Base-by-base conservation (phyloP, 177 flowering plant species). In the Vitis hybrid region DNA sequence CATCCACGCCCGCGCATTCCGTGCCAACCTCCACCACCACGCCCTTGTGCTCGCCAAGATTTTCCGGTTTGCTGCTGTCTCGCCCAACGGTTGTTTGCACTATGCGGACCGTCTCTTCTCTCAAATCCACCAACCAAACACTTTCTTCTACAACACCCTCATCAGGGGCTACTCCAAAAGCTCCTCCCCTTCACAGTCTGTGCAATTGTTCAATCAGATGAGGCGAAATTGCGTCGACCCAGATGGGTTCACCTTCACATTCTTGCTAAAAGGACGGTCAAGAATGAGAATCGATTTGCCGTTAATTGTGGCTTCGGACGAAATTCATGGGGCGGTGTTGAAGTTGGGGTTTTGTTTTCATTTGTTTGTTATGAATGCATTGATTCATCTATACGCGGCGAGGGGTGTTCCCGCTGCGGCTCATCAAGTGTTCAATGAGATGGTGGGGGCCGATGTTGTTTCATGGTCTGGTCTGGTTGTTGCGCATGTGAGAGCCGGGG, bases 101-200 rank as follows among this genome's bases (percentile, higher is more conserved):
- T 78, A 78, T 40, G 77, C 81, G n/a, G 69, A 68, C 69, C 70
- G 65, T 59, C 65, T 80, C 48, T 82, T 80, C 54, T 72, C 74
- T 69, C 73, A 69, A 64, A 73, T 80, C 56, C 77, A 62, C 49
- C 71, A 74, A 54, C 80, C 80, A 68, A 74, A 60, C 68, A 73
- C 74, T 46, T 82, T 82, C 64, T 77, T 82, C 76, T 77, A 70
- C 73, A 82, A 82, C 61, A 79, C 79, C 24, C 69, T 82, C 40
- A 77, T 81, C 27, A 69, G 75, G n/a, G 80, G 79, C 12, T 71
- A 79, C 64, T 75, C 81, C 5, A 79, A 70, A 40, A 75, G 77
- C 16, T 46, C 71, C 19, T 14, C 52, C 13, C 78, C 74, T 56
- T 70, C 24, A 3, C 49, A n/a, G 14, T 65, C 70, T 2, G 70